Conservation (phyloP, 331 rosid genomes). For the Rosa hybrid region DNA sequence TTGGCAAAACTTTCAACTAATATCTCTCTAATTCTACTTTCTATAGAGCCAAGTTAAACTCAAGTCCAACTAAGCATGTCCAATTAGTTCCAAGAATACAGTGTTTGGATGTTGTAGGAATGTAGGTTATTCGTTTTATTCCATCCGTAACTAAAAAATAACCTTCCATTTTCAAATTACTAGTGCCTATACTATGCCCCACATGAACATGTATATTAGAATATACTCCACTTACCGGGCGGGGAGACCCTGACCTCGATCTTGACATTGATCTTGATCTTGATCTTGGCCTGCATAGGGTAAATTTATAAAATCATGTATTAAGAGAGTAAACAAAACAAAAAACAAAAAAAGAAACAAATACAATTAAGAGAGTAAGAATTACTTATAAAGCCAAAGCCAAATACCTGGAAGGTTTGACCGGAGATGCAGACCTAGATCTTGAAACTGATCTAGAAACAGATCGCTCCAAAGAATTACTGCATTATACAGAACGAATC, state of each 20-base stretch:
- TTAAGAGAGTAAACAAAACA: slow-evolving; percentile 1
- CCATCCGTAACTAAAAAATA: not conserved
- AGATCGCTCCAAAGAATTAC: slow-evolving; percentile 79
- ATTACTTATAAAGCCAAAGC: slow-evolving; percentile 4
- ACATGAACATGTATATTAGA: not conserved
- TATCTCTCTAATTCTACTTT: not conserved
- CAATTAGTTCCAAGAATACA: not conserved
- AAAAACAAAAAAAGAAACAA: not conserved
- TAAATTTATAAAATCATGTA: not conserved
- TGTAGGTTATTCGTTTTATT: not conserved
- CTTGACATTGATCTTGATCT: slow-evolving; percentile 43
- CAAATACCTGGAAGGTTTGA: slow-evolving; percentile 75
- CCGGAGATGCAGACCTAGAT: slow-evolving; percentile 87
- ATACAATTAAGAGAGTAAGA: not conserved
- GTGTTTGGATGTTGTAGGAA: not conserved
- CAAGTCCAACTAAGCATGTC: not conserved
- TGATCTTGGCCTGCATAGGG: slow-evolving; percentile 52
- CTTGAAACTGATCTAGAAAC: slow-evolving; percentile 76
- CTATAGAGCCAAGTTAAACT: not conserved
- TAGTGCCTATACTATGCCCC: not conserved
- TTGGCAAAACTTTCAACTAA: not conserved
- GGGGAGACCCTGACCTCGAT: slow-evolving; percentile 64
- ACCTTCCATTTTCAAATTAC: not conserved
- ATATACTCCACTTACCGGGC: slow-evolving; percentile 47
- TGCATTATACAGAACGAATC: slow-evolving; percentile 29